Evolutionary conservation across 139 green algal genomes (phyloP).

Genomic region (Ostreobium quekettii): DNA sequence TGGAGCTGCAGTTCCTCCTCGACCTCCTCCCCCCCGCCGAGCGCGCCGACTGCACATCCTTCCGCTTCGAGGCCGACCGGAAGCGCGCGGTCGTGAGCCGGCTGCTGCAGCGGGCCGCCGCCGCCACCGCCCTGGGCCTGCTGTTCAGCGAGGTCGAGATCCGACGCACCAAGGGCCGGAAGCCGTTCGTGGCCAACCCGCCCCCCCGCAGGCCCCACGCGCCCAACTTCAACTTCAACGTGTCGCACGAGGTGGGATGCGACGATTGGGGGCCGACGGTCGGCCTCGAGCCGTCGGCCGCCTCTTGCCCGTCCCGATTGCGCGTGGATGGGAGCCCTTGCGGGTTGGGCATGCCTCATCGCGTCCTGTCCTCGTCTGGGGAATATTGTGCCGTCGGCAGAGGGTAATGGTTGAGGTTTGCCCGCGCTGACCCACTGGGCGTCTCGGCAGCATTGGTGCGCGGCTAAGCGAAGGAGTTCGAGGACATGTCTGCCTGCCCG

Average conservation of each 20-base stretch:
- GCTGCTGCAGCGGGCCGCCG: conserved; percentile 27
- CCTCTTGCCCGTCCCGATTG: not conserved
- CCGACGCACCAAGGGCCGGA: conserved; percentile 38
- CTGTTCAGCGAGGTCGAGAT: conserved; percentile 31
- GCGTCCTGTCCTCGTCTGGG: not conserved
- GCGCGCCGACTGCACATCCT: not conserved
- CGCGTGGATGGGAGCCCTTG: not conserved
- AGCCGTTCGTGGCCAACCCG: conserved; percentile 35
- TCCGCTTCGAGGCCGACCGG: conserved; percentile 23
- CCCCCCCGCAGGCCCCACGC: not conserved
- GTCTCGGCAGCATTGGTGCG: no score
- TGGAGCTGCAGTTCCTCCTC: conserved; percentile 19
- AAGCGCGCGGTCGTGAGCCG: conserved; percentile 35
- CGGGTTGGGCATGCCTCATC: not conserved
- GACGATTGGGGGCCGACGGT: no score
- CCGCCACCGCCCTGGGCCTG: conserved; percentile 16
- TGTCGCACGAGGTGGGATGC: conserved; percentile 69
- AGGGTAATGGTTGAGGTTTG: no score
- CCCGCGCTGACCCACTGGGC: no score
- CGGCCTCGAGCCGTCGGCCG: not conserved
- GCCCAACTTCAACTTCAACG: conserved; percentile 85
- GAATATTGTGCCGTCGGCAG: not conserved
- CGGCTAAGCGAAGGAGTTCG: no score
- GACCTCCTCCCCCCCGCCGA: conserved; percentile 11
- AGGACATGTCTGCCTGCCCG: no score